Percentiles rank a stretch among this genome's conserved stretches.
These are phyloP conservation scores for Xylariaceae sp. DNA, from an alignment of 2,329 filamentous ascomycete genomes.

Conservation along the genomic window DNA sequence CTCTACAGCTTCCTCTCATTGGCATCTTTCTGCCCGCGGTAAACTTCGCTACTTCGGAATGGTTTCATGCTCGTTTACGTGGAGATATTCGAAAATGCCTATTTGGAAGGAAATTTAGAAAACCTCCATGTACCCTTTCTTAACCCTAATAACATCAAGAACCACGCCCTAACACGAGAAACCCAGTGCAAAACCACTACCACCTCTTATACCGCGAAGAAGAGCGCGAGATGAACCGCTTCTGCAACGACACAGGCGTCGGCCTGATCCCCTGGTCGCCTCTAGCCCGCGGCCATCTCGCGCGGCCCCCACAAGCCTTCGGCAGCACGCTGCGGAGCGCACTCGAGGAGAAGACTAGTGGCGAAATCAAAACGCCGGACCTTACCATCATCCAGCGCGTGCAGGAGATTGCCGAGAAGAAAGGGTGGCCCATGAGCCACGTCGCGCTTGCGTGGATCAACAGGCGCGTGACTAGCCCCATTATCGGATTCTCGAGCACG, in stretches of 20 bases:
- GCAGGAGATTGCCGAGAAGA: constrained; percentile 46
- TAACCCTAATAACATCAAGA: neutral
- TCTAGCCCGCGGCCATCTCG: constrained; percentile 19
- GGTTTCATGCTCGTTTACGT: too few species aligned
- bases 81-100: too few species aligned
- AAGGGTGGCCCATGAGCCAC: constrained; percentile 63
- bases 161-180: neutral
- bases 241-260: neutral
- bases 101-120: too few species aligned
- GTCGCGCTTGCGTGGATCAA: constrained; percentile 65
- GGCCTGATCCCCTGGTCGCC: constrained; percentile 45
- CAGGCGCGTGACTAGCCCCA: constrained; percentile 48
- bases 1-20: too few species aligned
- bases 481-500: constrained; percentile 54
- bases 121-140: neutral
- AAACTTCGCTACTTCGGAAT: too few species aligned
- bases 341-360: neutral
- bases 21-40: too few species aligned
- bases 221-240: constrained; percentile 65
- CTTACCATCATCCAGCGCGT: constrained; percentile 11
- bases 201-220: constrained; percentile 64
- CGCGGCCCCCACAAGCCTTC: constrained; percentile 4
- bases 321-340: constrained; percentile 10
- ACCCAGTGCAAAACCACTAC: constrained; percentile 62
- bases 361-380: neutral